Conservation (phyloP, 2,329 filamentous ascomycete species). For the Trichoderma polysporum region DNA sequence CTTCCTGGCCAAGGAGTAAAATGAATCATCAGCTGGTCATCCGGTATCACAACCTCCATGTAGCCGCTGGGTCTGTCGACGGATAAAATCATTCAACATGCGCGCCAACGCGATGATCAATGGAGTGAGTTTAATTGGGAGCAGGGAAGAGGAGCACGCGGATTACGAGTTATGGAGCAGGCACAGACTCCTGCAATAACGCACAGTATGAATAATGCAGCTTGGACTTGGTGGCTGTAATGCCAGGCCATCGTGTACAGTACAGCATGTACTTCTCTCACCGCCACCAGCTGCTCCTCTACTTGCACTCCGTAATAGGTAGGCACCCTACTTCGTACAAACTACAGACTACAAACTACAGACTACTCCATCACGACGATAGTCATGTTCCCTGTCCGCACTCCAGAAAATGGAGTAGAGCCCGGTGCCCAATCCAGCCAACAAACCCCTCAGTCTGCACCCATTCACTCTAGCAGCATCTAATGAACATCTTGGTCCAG, state of each 20-base stretch:
- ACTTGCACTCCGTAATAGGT: neutral
- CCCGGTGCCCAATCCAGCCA: conserved; percentile 5
- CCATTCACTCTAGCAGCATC: neutral
- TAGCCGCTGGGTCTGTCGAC: neutral
- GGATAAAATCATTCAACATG: conserved; percentile 3
- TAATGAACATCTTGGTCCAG: neutral
- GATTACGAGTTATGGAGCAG: neutral
- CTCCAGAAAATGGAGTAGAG: neutral
- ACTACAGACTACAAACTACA: neutral
- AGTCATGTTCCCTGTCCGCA: conserved; percentile 13
- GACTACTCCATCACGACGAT: neutral
- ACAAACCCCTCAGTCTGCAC: neutral
- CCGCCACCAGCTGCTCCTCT: neutral
- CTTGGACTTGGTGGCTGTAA: neutral
- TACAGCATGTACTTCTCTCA: neutral
- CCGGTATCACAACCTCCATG: neutral
- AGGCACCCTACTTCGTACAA: neutral
- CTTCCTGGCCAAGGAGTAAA: neutral
- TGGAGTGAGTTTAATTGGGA: conserved; percentile 19
- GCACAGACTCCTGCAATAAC: neutral
- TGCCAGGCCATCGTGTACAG: neutral
- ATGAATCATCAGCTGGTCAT: neutral
- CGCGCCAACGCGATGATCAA: conserved; percentile 17
- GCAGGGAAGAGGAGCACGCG: neutral
- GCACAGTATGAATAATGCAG: neutral